These are phyloP conservation scores for Lecanicillium sp. DNA, from an alignment of 2,329 filamentous ascomycete species.

Conservation along the genomic window DNA sequence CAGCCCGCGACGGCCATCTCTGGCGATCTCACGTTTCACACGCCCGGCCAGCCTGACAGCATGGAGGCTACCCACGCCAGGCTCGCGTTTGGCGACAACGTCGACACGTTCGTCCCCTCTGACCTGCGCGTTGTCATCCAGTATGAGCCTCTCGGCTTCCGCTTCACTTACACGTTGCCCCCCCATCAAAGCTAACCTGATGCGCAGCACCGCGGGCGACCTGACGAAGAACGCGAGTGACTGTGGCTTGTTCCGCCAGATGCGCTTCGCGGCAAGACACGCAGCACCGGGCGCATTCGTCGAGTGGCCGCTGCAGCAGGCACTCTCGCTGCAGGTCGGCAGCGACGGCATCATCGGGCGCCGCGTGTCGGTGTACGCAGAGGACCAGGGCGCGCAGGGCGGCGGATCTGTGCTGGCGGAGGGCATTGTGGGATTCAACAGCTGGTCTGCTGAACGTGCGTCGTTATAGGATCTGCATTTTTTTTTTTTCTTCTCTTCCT, in stretches of 20 bases:
- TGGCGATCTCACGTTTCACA: conserved; percentile 41
- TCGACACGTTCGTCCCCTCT: conserved; percentile 15
- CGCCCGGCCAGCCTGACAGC: conserved; percentile 32
- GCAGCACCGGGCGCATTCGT: conserved; percentile 18
- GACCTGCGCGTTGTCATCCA: conserved; percentile 38
- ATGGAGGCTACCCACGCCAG: conserved; percentile 36
- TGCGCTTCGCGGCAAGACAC: conserved; percentile 22
- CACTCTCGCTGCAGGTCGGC: conserved; percentile 39
- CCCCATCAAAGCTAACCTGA: conserved; percentile 15
- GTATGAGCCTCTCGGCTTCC: conserved; percentile 23
- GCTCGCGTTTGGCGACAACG: conserved; percentile 28
- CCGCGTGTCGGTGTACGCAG: conserved; percentile 36
- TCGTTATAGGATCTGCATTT: background rate
- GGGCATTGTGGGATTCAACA: conserved; percentile 45
- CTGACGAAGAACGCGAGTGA: conserved; percentile 33
- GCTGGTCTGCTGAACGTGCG: background rate
- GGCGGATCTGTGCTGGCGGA: conserved; percentile 34
- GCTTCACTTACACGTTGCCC: background rate
- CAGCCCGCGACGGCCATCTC: conserved; percentile 1
- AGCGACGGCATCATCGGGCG: conserved; percentile 43
- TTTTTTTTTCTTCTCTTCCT: conserved; percentile 21
- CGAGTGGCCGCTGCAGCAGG: conserved; percentile 31
- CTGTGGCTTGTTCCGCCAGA: conserved; percentile 37
- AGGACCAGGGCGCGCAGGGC: conserved; percentile 17
- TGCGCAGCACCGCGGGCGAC: conserved; percentile 35